Evolutionary conservation across 306 rosid species (phyloP), one percentile per base, ranked within the genome.

Genomic region (Vicia faba): DNA sequence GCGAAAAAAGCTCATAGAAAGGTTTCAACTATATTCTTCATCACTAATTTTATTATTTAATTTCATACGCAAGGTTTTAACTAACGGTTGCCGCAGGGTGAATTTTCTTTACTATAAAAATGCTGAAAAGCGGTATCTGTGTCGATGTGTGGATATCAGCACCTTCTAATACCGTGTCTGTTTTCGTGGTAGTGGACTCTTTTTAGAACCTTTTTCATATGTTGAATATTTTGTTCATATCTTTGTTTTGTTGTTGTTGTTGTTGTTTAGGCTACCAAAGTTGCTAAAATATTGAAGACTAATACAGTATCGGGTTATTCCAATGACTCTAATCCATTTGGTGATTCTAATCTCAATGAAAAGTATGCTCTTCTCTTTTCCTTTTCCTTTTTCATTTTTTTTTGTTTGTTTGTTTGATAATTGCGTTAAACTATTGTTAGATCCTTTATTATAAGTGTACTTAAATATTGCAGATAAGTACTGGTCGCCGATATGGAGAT

Each of bases 291-390:
- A 66, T 72, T 89, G 53, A 92, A 89, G 74, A 61, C 86, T 2
- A 80, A 72, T 48, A 82, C 87, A 25, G 95, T 87, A 39, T 85
- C 98, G 0, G 95, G 96, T 43, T 92, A 89, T 70, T 89, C 98
- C 8, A 92, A 92, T 36, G 98, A 89, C 63, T 87, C 98, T 5
- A 92, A 92, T 84, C 98, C 96, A 23, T 89, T 89, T 56, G 98
- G 98, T 64, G 97, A 92, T 70, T 85, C 97, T 68, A 92, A 92
- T 82, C 95, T 92, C 78, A 92, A 85, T 61, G 98, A 92, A 65
- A 85, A 72, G 98, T 89, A 72, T 50, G 87, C 71, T 59, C 7
- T 38, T 38, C 19, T 31, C 69, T 55, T 19, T 19, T 55, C 68
- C 69, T 55, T 19, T 19, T 55, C 68, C 11, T 44, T 65, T 61